A percentile compares a stretch with the other conserved stretches of the same genome.
Evolutionary conservation across 1,284 basidiomycete species (phyloP).

Genomic region (Ustilago hordei): DNA sequence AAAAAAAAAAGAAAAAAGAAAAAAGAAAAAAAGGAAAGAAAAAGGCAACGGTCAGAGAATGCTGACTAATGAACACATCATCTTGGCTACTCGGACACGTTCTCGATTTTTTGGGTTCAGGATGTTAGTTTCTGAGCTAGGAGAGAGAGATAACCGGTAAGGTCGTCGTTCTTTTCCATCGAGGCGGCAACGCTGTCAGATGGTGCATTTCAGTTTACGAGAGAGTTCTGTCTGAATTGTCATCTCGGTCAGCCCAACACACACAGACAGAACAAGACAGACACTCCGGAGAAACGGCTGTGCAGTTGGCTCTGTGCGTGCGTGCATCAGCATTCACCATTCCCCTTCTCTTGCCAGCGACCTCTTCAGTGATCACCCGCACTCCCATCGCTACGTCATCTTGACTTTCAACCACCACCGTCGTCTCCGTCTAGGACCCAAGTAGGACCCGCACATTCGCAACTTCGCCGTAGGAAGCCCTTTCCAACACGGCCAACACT

Average conservation of each 20-base stretch:
- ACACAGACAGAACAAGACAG: neutral
- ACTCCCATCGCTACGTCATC: neutral
- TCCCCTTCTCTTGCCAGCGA: neutral
- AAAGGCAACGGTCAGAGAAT: too few relatives aligned
- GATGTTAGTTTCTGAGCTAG: slow-evolving; percentile 2
- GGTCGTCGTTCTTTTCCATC: slow-evolving; percentile 21
- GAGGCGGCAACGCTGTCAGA: neutral
- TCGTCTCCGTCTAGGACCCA: neutral
- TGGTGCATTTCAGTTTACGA: neutral
- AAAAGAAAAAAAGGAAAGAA: neutral
- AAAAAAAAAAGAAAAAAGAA: too few relatives aligned
- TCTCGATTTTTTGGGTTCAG: neutral
- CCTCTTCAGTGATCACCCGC: neutral
- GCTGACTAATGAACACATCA: slow-evolving; percentile 11
- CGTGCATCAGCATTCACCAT: neutral
- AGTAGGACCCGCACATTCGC: neutral
- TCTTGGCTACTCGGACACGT: neutral
- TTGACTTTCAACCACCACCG: neutral
- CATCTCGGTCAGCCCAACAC: neutral
- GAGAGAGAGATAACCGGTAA: slow-evolving; percentile 25
- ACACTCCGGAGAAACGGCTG: neutral
- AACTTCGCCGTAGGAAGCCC: neutral
- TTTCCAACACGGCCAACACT: neutral
- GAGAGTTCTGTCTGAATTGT: neutral
- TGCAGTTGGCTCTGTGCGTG: neutral